Evolutionary conservation across 2,329 filamentous ascomycete species (phyloP), one percentile per base, ranked within the genome.

Genomic region (Tolypocladium pustulatum): DNA sequence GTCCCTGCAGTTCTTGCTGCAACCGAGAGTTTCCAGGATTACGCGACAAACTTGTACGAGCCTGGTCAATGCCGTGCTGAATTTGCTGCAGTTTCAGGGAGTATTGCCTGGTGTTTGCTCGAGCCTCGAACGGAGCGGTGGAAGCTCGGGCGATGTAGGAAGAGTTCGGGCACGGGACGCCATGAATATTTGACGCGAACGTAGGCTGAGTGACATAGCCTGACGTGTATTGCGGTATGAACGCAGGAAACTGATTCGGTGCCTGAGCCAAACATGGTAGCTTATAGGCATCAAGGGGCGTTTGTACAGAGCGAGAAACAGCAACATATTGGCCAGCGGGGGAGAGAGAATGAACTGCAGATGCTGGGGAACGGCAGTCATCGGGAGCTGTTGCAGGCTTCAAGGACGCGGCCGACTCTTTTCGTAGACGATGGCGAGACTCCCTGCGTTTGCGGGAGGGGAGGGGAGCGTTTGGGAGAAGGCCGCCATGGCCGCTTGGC

Each of bases 31-130:
- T 62, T 22, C 58, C 53, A 4, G 71, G 66, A 9, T 64, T 58
- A 12, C 59, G 60, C 3, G 66, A 62, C 22, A 72, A 55, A n/a
- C 62, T 60, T 12, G 60, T 59, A 59, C 66, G 65, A 53, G 66
- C 67, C 2, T 58, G 55, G 30, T 72, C 66, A 20, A 73, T 65
- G 4, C 63, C 37, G 27, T 53, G 61, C 57, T 73, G 70, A 15
- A 73, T 62, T 9, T 57, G 56, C 34, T 66, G 63, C 22, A 73
- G 49, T 4, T 69, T 54, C 4, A 5, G 10, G 15, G n/a, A 38
- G 25, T 52, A 51, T 22, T 32, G 27, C n/a, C n/a, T 36, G 25
- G 30, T 17, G 5, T 30, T 22, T 13, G 32, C 43, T 30, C 17
- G 49, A 43, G 30, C 32, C n/a, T 20, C 38, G 25, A 8, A 22